phyloP scores from a whole-genome alignment of 768 basidiomycete species.

The Boletus insuetus region DNA sequence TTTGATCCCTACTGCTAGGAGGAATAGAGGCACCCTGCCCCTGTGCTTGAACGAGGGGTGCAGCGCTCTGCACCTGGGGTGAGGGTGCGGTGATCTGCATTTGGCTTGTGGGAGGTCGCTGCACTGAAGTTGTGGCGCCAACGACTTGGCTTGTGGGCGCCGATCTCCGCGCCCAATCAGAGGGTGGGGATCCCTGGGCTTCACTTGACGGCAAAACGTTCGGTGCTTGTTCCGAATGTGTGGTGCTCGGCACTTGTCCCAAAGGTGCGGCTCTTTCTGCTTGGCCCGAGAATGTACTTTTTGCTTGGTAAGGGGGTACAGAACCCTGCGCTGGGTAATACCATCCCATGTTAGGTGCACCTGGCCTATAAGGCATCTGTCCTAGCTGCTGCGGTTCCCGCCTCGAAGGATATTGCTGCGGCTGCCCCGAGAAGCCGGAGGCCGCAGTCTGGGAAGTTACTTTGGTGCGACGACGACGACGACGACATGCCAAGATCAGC shows the following conservation, averaged over 20 bases:
- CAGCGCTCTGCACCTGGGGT: not conserved
- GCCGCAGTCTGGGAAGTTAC: not conserved
- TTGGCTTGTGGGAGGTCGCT: not conserved
- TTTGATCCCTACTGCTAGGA: not conserved
- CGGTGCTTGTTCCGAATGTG: not conserved
- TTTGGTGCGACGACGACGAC: not conserved
- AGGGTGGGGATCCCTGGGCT: not conserved
- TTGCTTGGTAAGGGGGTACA: not conserved
- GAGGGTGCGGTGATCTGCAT: not conserved
- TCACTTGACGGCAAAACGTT: not conserved
- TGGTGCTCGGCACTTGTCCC: not conserved
- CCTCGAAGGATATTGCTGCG: slow-evolving; percentile 7
- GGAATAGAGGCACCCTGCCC: not conserved
- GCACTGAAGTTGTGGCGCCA: not conserved
- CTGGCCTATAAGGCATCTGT: not conserved
- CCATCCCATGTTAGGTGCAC: slow-evolving; percentile 1
- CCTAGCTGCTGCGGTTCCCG: slow-evolving; percentile 3
- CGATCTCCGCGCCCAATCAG: not conserved
- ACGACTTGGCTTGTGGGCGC: not conserved
- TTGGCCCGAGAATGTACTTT: not conserved
- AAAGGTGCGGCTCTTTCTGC: not conserved
- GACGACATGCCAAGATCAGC: slow-evolving; percentile 5
- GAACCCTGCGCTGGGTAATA: not conserved
- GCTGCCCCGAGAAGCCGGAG: not conserved
- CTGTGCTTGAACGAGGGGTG: not conserved